Percentiles rank a stretch among this genome's conserved stretches.
phyloP scores from a whole-genome alignment of 768 basidiomycete genomes.

The Leucosporidium creatinivorum region DNA sequence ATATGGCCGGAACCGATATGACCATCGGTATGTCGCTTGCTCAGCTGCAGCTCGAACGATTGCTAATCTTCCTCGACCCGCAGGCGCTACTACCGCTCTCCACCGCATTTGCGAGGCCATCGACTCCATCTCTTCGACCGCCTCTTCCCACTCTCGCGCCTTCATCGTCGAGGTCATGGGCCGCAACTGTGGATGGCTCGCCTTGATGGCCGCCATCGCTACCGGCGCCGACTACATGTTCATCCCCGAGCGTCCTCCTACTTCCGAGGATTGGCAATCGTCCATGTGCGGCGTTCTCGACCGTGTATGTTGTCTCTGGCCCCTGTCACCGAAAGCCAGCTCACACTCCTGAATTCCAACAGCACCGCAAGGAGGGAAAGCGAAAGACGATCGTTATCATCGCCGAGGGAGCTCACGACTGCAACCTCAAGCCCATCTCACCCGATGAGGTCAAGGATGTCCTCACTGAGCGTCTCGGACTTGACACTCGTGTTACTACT shows the following conservation, averaged over 20 bases:
- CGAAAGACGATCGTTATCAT: conserved; percentile 98
- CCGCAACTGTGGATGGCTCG: conserved; percentile 98
- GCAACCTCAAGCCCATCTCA: conserved; percentile 79
- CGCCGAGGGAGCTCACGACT: conserved; percentile 90
- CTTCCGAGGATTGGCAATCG: conserved; percentile 73
- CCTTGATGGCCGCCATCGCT: conserved; percentile 85
- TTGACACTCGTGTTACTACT: conserved; percentile 94
- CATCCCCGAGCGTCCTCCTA: conserved; percentile 88
- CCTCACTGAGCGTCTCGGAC: conserved; percentile 71
- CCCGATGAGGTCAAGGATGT: conserved; percentile 87
- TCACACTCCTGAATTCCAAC: neutral
- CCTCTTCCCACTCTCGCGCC: conserved; percentile 87
- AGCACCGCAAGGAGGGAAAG: conserved; percentile 90
- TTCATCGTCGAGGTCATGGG: conserved; percentile 99
- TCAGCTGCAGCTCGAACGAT: too few relatives aligned
- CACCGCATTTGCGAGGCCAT: conserved; percentile 96
- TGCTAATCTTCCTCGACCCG: neutral
- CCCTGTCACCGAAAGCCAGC: neutral
- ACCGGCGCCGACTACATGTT: conserved; percentile 93
- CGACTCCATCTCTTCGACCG: conserved; percentile 96
- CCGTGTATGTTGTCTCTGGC: conserved; percentile 51
- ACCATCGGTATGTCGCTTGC: conserved; percentile 62
- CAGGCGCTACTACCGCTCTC: conserved; percentile 73
- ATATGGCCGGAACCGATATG: conserved; percentile 95
- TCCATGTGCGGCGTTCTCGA: conserved; percentile 81